Base-by-base conservation (phyloP, 1,284 basidiomycete species). In the Pholiota adiposa region DNA sequence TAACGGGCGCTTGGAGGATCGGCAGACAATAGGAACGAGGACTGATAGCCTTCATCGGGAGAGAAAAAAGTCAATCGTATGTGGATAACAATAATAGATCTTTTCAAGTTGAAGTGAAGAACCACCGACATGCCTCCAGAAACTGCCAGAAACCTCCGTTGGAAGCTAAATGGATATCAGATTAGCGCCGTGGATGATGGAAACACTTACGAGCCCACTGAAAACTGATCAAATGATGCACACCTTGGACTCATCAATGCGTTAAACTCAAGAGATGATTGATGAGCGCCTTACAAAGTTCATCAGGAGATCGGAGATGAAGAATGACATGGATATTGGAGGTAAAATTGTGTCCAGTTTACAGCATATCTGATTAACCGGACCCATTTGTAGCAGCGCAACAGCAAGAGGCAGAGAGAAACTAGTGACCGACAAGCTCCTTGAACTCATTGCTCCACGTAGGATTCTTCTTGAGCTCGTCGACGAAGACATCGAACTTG, bases 401-500 rank as follows among this genome's bases (percentile, higher is more conserved):
- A 34, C 31, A 14, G 9, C 6, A 11, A 38, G 36, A 46, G 12
- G 6, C n/a, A 27, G 44, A 41, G 23, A 53, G 25, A 12, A 52
- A 59, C 55, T 48, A 58, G 34, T 65, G 63, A 12, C 66, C 73
- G 38, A 70, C 68, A 57, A 86, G 77, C 60, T 93, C 90, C 65
- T 83, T 84, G 69, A 92, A 86, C 70, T 93, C 91, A 2, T 59
- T 61, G 0, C 84, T 85, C 87, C 88, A 92, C 48, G 83, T 81
- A 2, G 79, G 69, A 56, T 79, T 85, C 78, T 82, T 85, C 75
- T 81, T 87, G 60, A 89, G 73, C 29, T 86, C 84, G 23, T 89
- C 88, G 49, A 94, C 89, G 65, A 94, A 88, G 8, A 76, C 74
- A 66, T 95, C 92, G 72, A 96, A 95, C 62, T 82, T 83, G 7